Conservation (phyloP, 768 basidiomycete species). For the Leccinum rimulosum region DNA sequence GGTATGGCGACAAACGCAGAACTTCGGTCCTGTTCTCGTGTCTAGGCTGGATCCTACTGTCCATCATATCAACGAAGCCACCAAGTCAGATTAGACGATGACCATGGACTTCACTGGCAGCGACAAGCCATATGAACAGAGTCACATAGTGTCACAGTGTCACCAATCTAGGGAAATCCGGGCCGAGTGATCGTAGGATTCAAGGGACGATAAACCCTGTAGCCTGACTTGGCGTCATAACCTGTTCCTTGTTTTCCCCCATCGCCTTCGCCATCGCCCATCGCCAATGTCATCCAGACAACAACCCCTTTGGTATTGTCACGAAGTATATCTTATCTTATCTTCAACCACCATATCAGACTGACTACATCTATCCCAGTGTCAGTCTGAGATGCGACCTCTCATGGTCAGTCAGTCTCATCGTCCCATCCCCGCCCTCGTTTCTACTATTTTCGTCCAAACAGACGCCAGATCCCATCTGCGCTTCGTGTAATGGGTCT, state of each 20-base stretch:
- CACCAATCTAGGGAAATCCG: conserved; percentile 8
- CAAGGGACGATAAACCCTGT: not conserved
- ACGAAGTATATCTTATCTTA: conserved; percentile 46
- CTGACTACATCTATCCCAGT: conserved; percentile 44
- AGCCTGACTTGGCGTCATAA: conserved; percentile 9
- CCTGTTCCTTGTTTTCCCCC: not conserved
- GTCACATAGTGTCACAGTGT: too few relatives aligned
- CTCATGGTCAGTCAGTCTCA: conserved; percentile 59
- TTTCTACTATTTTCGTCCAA: conserved; percentile 6
- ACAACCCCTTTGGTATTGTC: conserved; percentile 71
- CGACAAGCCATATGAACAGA: not conserved
- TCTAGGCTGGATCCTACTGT: too few relatives aligned
- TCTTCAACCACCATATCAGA: not conserved
- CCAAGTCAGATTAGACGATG: too few relatives aligned
- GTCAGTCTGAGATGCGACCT: conserved; percentile 87
- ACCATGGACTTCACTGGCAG: too few relatives aligned
- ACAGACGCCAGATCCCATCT: conserved; percentile 79
- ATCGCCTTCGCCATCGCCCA: conserved; percentile 6
- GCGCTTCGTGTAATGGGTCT: conserved; percentile 74
- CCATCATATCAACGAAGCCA: too few relatives aligned
- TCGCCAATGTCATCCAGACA: conserved; percentile 59
- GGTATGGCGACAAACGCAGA: too few relatives aligned
- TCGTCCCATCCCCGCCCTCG: not conserved
- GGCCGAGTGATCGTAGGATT: conserved; percentile 5
- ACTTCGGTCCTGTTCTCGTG: too few relatives aligned